A percentile compares a stretch with the other conserved stretches of the same genome.
Conservation (phyloP, 2,329 filamentous ascomycete species). For the Berkeleyomyces rouxiae region DNA sequence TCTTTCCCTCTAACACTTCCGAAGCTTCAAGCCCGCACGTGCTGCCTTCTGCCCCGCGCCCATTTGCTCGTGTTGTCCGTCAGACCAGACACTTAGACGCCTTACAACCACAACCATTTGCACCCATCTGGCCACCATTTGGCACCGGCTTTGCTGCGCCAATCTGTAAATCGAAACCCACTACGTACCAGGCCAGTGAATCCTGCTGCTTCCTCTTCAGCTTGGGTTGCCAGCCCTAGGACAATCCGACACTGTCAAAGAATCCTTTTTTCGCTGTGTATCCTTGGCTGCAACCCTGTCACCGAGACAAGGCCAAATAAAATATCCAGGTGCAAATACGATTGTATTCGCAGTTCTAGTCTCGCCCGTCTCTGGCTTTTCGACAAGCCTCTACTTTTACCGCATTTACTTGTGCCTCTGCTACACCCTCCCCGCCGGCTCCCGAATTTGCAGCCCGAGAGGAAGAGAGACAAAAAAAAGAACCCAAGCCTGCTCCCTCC, state of each 20-base stretch:
- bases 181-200: background rate
- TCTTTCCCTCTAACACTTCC: background rate
- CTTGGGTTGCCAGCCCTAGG: background rate
- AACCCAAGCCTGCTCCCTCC: background rate
- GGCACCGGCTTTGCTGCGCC: background rate
- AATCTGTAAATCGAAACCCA: background rate
- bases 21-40: too few species aligned
- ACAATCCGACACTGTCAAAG: background rate
- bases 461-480: background rate
- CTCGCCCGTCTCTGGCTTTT: too few species aligned
- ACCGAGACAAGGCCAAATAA: background rate
- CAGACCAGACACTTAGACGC: too few species aligned
- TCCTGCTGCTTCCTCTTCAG: background rate
- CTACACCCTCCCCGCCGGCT: too few species aligned
- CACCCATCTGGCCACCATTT: background rate
- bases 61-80: too few species aligned
- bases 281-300: background rate
- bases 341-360: too few species aligned
- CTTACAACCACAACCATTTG: background rate
- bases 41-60: too few species aligned
- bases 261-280: background rate
- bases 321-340: background rate
- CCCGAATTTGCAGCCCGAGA: background rate
- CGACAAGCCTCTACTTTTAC: too few species aligned
- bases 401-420: too few species aligned